A percentile compares a stretch with the other conserved stretches of the same genome.
Conservation (phyloP, 805 yeast species). For the Nakazawaea holstii region DNA sequence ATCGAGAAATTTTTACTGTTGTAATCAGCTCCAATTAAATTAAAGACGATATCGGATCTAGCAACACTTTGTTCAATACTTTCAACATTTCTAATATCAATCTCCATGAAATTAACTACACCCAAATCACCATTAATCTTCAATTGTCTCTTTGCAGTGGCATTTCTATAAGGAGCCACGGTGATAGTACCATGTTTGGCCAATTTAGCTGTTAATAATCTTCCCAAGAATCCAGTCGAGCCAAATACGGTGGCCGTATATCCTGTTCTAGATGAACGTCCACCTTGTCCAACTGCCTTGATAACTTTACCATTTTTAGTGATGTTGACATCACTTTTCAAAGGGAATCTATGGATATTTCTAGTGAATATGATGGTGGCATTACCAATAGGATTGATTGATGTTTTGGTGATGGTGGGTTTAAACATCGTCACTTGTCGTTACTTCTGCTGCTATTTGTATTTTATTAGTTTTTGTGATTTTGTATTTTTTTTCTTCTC, state of each 20-base stretch:
- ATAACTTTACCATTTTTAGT: conserved; percentile 73
- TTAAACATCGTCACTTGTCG: background rate
- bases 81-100: conserved; percentile 72
- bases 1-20: conserved; percentile 74
- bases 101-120: conserved; percentile 77
- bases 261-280: conserved; percentile 81
- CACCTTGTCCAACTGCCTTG: conserved; percentile 70
- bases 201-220: conserved; percentile 62
- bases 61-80: conserved; percentile 74
- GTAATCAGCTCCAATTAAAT: conserved; percentile 72
- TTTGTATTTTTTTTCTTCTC: background rate
- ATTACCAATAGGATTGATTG: background rate
- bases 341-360: conserved; percentile 26
- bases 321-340: conserved; percentile 59
- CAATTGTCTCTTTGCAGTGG: conserved; percentile 67
- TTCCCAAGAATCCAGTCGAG: conserved; percentile 73
- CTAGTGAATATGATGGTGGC: background rate
- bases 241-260: conserved; percentile 88
- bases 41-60: conserved; percentile 78
- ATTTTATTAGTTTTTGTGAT: background rate
- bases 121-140: conserved; percentile 86
- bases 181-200: conserved; percentile 80
- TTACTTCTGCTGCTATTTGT: background rate
- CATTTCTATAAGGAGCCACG: conserved; percentile 79
- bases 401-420: background rate